Base-by-base conservation (phyloP, 169 alveolate genomes). In the Babesia gibsoni region DNA sequence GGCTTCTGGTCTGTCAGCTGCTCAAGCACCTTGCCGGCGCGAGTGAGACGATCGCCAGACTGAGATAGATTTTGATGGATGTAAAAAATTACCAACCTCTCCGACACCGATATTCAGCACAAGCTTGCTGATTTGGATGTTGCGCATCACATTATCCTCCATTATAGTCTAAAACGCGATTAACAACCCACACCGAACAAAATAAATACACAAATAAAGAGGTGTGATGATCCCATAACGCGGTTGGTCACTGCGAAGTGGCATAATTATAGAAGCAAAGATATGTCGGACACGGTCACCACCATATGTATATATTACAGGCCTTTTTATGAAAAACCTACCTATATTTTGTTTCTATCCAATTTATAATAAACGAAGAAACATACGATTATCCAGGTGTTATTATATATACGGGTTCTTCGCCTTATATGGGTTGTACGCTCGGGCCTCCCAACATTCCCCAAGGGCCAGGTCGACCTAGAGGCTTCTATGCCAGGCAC, bases 1-100 rank as follows among this genome's bases (percentile, higher is more conserved):
- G 99, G 99, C 75, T 95, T 95, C 92, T 98, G 99, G 42, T 95
- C 99, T 4, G 99, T 95, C 67, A 98, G 93, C 91, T 96, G 99
- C 80, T 94, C 98, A 82, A 97, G 85, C 74, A 98, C 99, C 85
- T 96, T 96, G 29, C 99, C 98, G 10, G 99, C 99, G 64, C 99
- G 96, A 20, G 99, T 97, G 73, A 98, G 94, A 58, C 98, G 91
- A 89, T 98, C 99, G 16, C 99, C 99, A 52, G 99, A 91, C 94
- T 91, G 69, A 23, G 12, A 39, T 3, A 7, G 52, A 27, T 43
- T 22, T 23, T 39, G 30, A 42, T 45, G n/a, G 0, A 32, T 32
- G 42, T 18, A 18, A 14, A 8, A 27, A 8, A n/a, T 39, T 8
- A 20, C 93, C 49, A 69, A 92, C 96, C 92, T 97, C 99, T 43